Base-by-base conservation (phyloP, 495 filamentous ascomycete genomes). In the Penicillium ochrochloron region DNA sequence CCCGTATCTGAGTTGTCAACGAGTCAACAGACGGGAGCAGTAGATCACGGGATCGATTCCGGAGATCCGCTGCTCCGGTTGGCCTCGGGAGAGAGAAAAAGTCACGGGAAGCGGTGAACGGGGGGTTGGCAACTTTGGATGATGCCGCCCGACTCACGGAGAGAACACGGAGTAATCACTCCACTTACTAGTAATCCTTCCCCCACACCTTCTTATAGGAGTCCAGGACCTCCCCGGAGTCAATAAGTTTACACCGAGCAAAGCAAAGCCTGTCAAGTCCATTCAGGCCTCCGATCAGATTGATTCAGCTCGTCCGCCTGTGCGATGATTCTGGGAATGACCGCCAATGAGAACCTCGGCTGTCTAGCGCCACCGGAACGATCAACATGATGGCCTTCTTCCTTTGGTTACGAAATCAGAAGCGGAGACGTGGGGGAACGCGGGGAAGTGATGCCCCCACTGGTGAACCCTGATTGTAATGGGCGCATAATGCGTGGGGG, bases 361-460 rank as follows among this genome's bases (percentile, higher is more conserved):
- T 14, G 8, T 44, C 21, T 9, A 4, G 33, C 37, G 19, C 39
- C 56, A 44, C 34, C 5, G 11, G 31, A 44, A 8, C 10, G n/a
- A 56, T 34, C 11, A 35, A 25, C 35, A 17, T 10, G 15, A n/a
- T 23, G 14, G 54, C 33, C 15, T 51, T 25, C 17, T 39, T 39
- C 9, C 35, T 23, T 39, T 33, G 54, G 19, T n/a, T 10, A 15
- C 12, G 8, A 19, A 12, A 12, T 15, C 53, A 53, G 39, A 53
- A 37, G 48, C 57, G 63, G 57, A 56, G 58, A 25, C 63, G 63
- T 65, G 63, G 63, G 63, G 57, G 63, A 57, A 65, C 57, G 63
- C 63, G 63, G 63, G 63, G 63, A 61, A 65, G 34, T 9, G n/a
- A 46, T 37, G 10, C 56, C 52, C 63, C 63, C 63, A 59, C 57